Conservation (phyloP, 169 alveolate genomes). For the Plasmodium gaboni region DNA sequence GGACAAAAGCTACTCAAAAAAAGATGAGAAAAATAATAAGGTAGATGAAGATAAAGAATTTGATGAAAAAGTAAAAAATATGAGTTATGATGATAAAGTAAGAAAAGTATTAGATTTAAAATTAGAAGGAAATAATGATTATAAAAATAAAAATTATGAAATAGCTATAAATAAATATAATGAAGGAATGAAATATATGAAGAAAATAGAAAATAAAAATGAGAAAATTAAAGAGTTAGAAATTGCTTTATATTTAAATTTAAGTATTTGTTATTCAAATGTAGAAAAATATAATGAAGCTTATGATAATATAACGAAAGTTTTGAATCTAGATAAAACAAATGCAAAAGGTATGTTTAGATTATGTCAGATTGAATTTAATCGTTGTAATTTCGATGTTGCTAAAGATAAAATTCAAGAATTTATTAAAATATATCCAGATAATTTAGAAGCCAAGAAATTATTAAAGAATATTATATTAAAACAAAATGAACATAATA, state of each 20-base stretch:
- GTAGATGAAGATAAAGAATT: constrained; percentile 46
- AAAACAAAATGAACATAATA: constrained; percentile 75
- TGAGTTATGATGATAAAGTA: constrained; percentile 39
- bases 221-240: constrained; percentile 68
- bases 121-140: constrained; percentile 68
- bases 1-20: not conserved
- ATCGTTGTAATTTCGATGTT: constrained; percentile 75
- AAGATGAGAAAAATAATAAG: constrained; percentile 5
- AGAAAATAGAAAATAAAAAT: constrained; percentile 50
- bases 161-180: constrained; percentile 43
- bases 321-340: constrained; percentile 69
- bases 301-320: constrained; percentile 73
- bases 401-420: constrained; percentile 79
- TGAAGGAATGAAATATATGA: constrained; percentile 38
- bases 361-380: constrained; percentile 77
- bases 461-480: constrained; percentile 72
- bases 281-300: constrained; percentile 78
- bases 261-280: constrained; percentile 78
- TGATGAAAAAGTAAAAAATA: constrained; percentile 25
- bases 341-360: constrained; percentile 77
- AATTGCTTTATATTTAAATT: constrained; percentile 68
- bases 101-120: constrained; percentile 33
- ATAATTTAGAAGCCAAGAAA: constrained; percentile 77
- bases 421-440: constrained; percentile 78
- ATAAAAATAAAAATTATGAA: constrained; percentile 47